Evolutionary conservation across 139 green algal genomes (phyloP), one percentile per base, ranked within the genome.

Genomic region (Parachlorella kessleri): DNA sequence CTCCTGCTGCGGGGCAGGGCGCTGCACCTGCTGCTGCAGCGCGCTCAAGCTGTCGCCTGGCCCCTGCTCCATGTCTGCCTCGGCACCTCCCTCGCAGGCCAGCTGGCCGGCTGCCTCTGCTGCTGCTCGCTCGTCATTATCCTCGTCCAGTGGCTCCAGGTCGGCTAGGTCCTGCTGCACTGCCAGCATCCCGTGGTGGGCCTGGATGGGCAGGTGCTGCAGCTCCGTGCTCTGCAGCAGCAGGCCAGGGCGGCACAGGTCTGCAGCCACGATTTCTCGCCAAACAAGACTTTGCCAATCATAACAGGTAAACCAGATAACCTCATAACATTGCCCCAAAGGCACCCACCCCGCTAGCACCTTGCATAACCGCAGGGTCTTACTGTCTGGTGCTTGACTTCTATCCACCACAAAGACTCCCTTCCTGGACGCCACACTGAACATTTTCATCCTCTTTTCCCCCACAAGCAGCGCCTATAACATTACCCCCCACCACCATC

Each of bases 61-160:
- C 10, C 18, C 48, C 10, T 59, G 48, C 48, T 59, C 48, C 48
- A n/a, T n/a, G 24, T 68, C 63, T 37, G 63, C 63, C 63, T 21
- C 24, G 24, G 63, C 63, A 68, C 63, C 63, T 30, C 63, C 63
- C 23, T 30, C 63, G 63, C 63, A 14, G 63, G 14, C 8, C 24
- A 10, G 24, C 63, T 33, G 63, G 26, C 63, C 63, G 24, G 24
- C 63, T 14, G 24, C 63, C 8, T 21, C 63, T 30, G 24, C 24
- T 68, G 14, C 63, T 7, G 63, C 63, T 68, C 63, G 24, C 24
- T 7, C 63, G 23, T 7, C 63, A 33, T 7, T 33, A 68, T 33
- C 63, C 63, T 68, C 63, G 8, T 68, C 23, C 63, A 68, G 63
- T 7, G 63, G 63, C 23, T 33, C 63, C 63, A 68, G 63, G 63